Percentiles rank a stretch among this genome's conserved stretches.
Conservation (phyloP, 108 stramenopile species). For the Nitzschia palea region DNA sequence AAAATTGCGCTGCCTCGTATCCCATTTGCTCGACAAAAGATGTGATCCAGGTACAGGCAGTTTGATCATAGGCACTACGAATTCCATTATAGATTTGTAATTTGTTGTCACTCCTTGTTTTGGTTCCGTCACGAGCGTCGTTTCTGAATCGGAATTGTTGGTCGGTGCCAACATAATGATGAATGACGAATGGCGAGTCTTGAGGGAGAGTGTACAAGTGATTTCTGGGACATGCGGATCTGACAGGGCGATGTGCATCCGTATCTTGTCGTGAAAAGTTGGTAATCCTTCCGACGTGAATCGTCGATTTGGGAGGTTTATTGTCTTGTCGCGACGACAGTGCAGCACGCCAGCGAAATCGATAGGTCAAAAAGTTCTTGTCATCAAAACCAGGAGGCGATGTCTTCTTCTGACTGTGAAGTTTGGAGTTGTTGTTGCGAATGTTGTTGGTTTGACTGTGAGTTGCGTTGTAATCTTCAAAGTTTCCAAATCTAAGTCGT, state of each 20-base stretch:
- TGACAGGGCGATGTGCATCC: conserved; percentile 27
- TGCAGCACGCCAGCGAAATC: conserved; percentile 17
- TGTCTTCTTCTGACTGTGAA: not conserved
- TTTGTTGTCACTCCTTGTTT: not conserved
- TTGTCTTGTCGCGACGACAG: conserved; percentile 15
- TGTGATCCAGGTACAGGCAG: conserved; percentile 5
- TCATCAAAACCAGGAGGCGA: not conserved
- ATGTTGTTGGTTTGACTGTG: not conserved
- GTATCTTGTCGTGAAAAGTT: conserved; percentile 17
- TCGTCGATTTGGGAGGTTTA: conserved; percentile 15
- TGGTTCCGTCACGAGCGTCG: conserved; percentile 34
- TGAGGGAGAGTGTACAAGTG: conserved; percentile 10
- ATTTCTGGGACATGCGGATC: conserved; percentile 6
- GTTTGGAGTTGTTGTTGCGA: not conserved
- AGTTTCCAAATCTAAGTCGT: conserved; percentile 25
- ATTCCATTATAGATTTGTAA: conserved; percentile 3
- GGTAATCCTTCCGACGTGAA: conserved; percentile 11
- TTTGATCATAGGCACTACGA: not conserved
- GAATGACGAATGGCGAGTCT: conserved; percentile 18
- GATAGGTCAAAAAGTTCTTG: conserved; percentile 15
- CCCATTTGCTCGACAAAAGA: conserved; percentile 13
- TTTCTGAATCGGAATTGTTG: conserved; percentile 22
- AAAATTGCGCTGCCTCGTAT: not conserved
- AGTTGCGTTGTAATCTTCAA: conserved; percentile 1
- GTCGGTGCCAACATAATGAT: conserved; percentile 33